Base-by-base conservation (phyloP, 1,284 basidiomycete species). In the Crucibulum cyathiforme region DNA sequence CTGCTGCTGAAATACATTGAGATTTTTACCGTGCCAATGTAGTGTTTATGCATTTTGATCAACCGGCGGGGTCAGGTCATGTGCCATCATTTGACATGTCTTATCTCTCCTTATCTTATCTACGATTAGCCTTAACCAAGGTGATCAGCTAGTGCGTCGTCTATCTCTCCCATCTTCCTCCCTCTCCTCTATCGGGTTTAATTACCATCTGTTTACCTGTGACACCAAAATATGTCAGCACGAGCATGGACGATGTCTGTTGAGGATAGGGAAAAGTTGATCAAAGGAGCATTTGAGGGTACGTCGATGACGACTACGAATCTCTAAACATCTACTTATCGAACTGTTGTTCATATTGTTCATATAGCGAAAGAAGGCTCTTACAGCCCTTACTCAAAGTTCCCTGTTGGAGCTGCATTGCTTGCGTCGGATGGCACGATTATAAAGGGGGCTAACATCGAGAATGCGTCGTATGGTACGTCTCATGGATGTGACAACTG, bases 381-480 rank as follows among this genome's bases (percentile, higher is more conserved):
- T 0, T 94, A 95, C 71, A 81, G 78, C 43, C 89, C 85, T 0
- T 94, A 95, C 75, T 96, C 94, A 47, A 90, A 94, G 37, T 97
- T 97, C 72, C 87, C 91, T 49, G 95, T 98, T 9, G 95, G 96
- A 0, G 94, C 95, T 0, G 91, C 94, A 0, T 77, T 97, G 10
- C 77, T 96, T 17, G 81, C 88, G 1, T 73, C 83, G 0, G 85
- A 90, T 59, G 94, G 93, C 1, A 76, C 81, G 12, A 85, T 96
- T 43, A 84, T 95, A 62, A 90, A 87, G 56, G 95, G 95, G 5
- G 88, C 90, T 41, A 97, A 96, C 71, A 84, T 97, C 59, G 95
- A 98, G 77, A 97, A 97, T 69, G 94, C 94, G 0, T 93, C 93
- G 0, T 96, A 95, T 71, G 92, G 95, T 92, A 55, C 36, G 75